Percentiles rank a stretch among this genome's conserved stretches.
Conservation (phyloP, 2,329 filamentous ascomycete species). For the Sporothrix schenckii region DNA sequence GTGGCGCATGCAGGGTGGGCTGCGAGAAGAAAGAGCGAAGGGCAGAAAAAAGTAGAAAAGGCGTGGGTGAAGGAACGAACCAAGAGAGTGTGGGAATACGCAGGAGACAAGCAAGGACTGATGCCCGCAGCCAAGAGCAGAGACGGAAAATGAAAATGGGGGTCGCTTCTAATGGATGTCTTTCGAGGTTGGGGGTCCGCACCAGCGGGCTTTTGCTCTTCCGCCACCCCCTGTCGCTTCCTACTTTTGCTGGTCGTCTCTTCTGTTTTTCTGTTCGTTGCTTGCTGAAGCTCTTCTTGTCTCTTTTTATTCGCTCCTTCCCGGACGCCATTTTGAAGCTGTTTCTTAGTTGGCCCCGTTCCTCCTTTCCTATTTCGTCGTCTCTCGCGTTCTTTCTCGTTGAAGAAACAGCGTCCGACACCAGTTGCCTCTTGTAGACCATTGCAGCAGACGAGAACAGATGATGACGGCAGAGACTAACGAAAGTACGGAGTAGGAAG, state of each 20-base stretch:
- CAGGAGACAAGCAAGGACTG: slow-evolving; percentile 20
- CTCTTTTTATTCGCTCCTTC: slow-evolving; percentile 8
- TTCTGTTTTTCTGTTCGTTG: slow-evolving; percentile 1
- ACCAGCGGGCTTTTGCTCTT: slow-evolving; percentile 12
- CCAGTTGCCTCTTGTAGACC: slow-evolving; percentile 2
- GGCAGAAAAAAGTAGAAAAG: background rate
- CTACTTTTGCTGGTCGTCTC: background rate
- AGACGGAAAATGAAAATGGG: slow-evolving; percentile 19
- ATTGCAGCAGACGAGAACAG: background rate
- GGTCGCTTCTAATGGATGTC: slow-evolving; percentile 13
- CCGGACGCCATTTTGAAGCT: slow-evolving; percentile 10
- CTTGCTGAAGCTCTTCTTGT: background rate
- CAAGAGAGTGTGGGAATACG: slow-evolving; percentile 14
- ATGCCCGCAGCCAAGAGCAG: background rate
- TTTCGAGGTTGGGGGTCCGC: slow-evolving; percentile 29
- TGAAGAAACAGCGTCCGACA: slow-evolving; percentile 17
- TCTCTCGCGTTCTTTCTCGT: background rate
- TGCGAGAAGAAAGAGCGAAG: slow-evolving; percentile 10
- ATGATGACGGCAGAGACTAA: no score
- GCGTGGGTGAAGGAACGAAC: slow-evolving; percentile 1
- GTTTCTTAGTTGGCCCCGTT: slow-evolving; percentile 10
- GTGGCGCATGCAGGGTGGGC: slow-evolving; percentile 17
- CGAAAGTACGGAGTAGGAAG: background rate
- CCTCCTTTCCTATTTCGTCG: slow-evolving; percentile 15
- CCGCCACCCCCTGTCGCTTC: slow-evolving; percentile 5